Conservation (phyloP, 164 flowering plant species). For the Stephania japonica region DNA sequence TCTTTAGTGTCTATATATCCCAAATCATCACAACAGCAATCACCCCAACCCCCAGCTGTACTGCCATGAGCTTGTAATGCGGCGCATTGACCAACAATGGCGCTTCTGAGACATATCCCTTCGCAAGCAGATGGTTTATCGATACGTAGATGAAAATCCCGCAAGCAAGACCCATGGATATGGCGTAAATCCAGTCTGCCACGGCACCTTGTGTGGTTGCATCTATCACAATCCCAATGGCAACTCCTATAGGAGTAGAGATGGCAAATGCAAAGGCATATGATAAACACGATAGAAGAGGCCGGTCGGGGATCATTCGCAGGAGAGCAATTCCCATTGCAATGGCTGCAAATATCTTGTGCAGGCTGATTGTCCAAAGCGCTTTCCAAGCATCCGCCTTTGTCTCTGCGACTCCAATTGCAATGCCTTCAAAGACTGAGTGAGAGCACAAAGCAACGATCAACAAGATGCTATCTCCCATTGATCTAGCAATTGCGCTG, state of each 20-base stretch:
- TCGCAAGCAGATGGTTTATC: constrained; percentile 53
- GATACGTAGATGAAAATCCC: constrained; percentile 69
- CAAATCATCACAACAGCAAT: constrained; percentile 81
- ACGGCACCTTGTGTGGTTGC: constrained; percentile 57
- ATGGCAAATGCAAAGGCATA: constrained; percentile 72
- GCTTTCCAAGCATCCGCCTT: constrained; percentile 69
- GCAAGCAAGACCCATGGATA: constrained; percentile 72
- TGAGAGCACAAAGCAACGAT: constrained; percentile 66
- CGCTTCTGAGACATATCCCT: constrained; percentile 40
- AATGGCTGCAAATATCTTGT: constrained; percentile 71
- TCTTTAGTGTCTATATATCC: constrained; percentile 26
- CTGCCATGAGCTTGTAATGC: constrained; percentile 42
- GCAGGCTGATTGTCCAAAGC: constrained; percentile 62
- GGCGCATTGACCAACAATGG: constrained; percentile 28
- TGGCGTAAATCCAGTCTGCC: constrained; percentile 76
- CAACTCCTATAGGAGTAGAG: constrained; percentile 69
- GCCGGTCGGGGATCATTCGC: constrained; percentile 60
- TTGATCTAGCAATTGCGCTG: constrained; percentile 27
- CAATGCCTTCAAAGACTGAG: constrained; percentile 75
- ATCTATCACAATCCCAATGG: constrained; percentile 66
- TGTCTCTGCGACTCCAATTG: constrained; percentile 71
- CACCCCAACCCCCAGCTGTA: constrained; percentile 47
- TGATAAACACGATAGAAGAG: constrained; percentile 42
- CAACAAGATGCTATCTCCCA: constrained; percentile 58
- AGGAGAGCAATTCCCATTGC: constrained; percentile 82